Evolutionary conservation across 129 eudicot species (phyloP), one percentile per base, ranked within the genome.

Genomic region (Centella asiatica): DNA sequence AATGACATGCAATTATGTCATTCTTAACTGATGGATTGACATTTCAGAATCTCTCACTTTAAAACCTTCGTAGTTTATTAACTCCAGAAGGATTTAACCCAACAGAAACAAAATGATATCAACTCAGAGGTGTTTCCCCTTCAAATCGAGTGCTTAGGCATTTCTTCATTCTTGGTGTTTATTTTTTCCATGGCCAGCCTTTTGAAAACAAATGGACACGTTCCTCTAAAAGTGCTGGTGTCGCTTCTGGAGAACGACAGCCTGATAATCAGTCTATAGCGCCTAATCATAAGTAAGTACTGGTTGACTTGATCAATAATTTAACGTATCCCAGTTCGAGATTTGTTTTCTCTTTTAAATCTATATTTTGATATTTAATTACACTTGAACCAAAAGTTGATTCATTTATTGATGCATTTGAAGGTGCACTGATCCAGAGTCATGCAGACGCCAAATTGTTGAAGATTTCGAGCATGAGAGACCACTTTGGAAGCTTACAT

Each of bases 401-500:
- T 18, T 56, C 23, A 31, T 23, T 28, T 57, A 80, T 56, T 74
- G 59, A 19, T 70, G 68, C 50, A 28, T 68, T 66, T 65, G 72
- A 60, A 93, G 99, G 77, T 93, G 99, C 80, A 93, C 95, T 22
- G 95, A 93, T 83, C 66, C 95, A 2, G 87, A 80, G 79, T 68
- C 81, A 27, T 93, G 99, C 81, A 87, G 76, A 81, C 80, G 77
- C 47, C 76, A 62, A 33, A 78, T 88, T 27, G 34, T 36, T 56
- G 96, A 87, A 77, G 96, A 88, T 74, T 81, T 82, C 56, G 44
- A 88, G 77, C 69, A 80, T 8, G 99, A 93, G 78, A 85, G 59
- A 72, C 96, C 99, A 4, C 78, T 77, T 63, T 93, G 99, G 99
- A 88, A 78, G 79, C 99, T 93, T 61, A 93, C 96, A 57, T 93